phyloP scores from a whole-genome alignment of 2,329 filamentous ascomycete genomes.

The Neofusicoccum parvum region DNA sequence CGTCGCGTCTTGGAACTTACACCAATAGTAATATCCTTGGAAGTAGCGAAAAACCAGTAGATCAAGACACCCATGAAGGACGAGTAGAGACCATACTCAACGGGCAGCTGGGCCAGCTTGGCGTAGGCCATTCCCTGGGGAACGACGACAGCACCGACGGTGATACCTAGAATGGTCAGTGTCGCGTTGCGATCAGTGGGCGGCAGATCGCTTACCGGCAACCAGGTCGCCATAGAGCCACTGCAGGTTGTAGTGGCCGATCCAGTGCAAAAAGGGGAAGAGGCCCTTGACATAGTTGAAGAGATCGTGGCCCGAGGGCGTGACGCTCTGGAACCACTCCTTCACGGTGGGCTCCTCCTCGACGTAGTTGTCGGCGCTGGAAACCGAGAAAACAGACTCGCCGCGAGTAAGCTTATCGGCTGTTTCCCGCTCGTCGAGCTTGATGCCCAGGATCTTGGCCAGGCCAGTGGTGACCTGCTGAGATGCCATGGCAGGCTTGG shows the following conservation, averaged over 20 bases:
- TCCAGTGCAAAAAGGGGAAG: conserved; percentile 92
- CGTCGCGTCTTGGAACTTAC: conserved; percentile 52
- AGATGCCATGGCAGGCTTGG: conserved; percentile 24
- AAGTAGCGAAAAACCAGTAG: conserved; percentile 98
- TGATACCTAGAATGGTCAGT: conserved; percentile 56
- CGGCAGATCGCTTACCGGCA: conserved; percentile 84
- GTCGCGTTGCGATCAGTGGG: background rate
- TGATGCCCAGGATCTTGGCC: conserved; percentile 81
- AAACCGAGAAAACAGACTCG: conserved; percentile 76
- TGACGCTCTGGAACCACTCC: conserved; percentile 70
- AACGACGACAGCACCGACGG: conserved; percentile 80
- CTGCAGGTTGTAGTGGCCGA: conserved; percentile 80
- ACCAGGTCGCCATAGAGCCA: conserved; percentile 87
- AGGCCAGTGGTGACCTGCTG: conserved; percentile 69
- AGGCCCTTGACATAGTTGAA: conserved; percentile 67
- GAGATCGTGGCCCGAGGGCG: conserved; percentile 61
- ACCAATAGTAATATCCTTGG: conserved; percentile 98
- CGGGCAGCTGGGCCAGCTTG: conserved; percentile 73
- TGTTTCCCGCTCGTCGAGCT: conserved; percentile 69
- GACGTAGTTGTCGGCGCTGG: conserved; percentile 75
- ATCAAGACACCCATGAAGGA: conserved; percentile 94
- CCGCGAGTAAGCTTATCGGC: conserved; percentile 70
- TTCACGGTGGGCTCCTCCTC: conserved; percentile 75
- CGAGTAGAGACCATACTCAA: conserved; percentile 86
- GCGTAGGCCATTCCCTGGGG: conserved; percentile 98